Percentiles rank a stretch among this genome's conserved stretches.
Evolutionary conservation across 371 early-diverging fungal genomes (phyloP).

Genomic region (Sanchytrium tribonematis): DNA sequence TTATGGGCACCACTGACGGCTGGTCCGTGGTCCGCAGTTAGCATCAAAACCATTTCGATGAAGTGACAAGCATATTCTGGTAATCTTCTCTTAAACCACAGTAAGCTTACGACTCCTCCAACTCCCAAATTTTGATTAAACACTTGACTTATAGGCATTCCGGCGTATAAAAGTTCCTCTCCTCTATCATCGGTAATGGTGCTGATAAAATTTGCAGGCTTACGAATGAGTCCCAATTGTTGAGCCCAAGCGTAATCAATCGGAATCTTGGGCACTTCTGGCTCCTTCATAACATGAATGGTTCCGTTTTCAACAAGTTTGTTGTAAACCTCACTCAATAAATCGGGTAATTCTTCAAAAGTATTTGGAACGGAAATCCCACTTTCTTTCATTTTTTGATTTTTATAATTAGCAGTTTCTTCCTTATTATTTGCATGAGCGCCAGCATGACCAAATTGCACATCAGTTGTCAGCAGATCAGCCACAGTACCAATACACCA

Average conservation of each 20-base stretch:
- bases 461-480: constrained; percentile 88
- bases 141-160: constrained; percentile 87
- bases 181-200: constrained; percentile 96
- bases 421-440: constrained; percentile 76
- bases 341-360: constrained; percentile 69
- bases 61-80: constrained; percentile 81
- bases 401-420: constrained; percentile 91
- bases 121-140: constrained; percentile 91
- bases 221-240: constrained; percentile 88
- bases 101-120: constrained; percentile 75
- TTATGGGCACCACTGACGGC: constrained; percentile 79
- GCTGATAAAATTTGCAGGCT: constrained; percentile 87
- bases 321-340: constrained; percentile 40
- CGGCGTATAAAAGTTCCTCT: constrained; percentile 87
- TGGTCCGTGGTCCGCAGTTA: constrained; percentile 94
- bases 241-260: constrained; percentile 96
- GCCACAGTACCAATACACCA: constrained; percentile 97
- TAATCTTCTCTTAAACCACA: constrained; percentile 92
- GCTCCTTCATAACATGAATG: constrained; percentile 37
- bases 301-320: constrained; percentile 39
- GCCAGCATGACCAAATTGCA: constrained; percentile 79
- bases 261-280: constrained; percentile 88
- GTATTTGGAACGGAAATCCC: constrained; percentile 79
- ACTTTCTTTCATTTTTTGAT: constrained; percentile 50
- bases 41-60: constrained; percentile 94